Evolutionary conservation across 306 rosid species (phyloP).

Genomic region (Medicago truncatula): DNA sequence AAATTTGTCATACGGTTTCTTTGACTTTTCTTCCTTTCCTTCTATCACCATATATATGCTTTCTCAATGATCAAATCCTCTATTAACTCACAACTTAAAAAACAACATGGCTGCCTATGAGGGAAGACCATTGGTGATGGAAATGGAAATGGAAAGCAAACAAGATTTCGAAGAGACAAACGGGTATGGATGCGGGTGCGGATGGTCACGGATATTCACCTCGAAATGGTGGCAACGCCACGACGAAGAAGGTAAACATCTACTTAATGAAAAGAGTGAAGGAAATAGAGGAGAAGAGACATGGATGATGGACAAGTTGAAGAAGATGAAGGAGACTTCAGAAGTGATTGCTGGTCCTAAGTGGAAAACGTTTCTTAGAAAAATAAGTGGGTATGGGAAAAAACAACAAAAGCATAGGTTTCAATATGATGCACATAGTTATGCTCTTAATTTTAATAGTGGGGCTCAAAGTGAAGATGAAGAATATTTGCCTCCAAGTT

Average conservation of each 20-base stretch:
- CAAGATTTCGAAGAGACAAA: constrained; percentile 44
- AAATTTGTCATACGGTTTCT: constrained; percentile 42
- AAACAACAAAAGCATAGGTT: constrained; percentile 47
- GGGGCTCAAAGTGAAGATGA: constrained; percentile 58
- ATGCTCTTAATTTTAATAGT: constrained; percentile 73
- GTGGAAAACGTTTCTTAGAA: constrained; percentile 83
- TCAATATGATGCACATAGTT: constrained; percentile 71
- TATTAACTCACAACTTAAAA: neutral
- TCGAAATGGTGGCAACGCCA: constrained; percentile 41
- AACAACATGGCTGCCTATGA: constrained; percentile 48
- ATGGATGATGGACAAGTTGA: constrained; percentile 59
- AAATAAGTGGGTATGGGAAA: constrained; percentile 53
- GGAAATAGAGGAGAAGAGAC: constrained; percentile 36
- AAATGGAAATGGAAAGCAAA: constrained; percentile 41
- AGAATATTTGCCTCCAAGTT: constrained; percentile 46
- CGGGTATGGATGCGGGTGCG: constrained; percentile 52
- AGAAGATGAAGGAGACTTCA: constrained; percentile 55
- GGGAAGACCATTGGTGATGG: constrained; percentile 49
- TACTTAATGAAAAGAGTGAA: constrained; percentile 38
- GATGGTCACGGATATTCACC: constrained; percentile 52
- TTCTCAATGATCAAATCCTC: constrained; percentile 8
- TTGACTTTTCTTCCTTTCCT: constrained; percentile 45
- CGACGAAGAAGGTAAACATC: constrained; percentile 30
- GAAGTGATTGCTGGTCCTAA: constrained; percentile 72
- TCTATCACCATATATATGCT: constrained; percentile 38